Base-by-base conservation (phyloP, 2,329 filamentous ascomycete genomes). In the Canariomyces notabilis region DNA sequence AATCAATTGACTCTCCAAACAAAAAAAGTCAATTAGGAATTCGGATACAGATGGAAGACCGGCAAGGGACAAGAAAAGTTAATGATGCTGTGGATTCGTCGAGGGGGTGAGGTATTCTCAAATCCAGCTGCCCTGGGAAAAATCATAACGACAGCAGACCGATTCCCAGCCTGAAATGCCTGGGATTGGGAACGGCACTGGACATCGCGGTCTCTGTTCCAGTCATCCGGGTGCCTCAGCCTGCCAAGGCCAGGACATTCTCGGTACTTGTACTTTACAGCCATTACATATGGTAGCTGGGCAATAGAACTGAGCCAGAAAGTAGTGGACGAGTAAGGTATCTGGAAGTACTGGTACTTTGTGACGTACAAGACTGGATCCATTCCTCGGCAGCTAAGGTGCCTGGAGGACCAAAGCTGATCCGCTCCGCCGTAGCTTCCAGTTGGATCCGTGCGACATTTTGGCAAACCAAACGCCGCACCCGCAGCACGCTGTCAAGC, bases 141-240 rank as follows among this genome's bases (percentile, higher is more conserved):
- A 50, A 53, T 49, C 48, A 46, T 47, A 43, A 23, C 40, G 32
- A 46, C 37, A 31, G 37, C 35, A 40, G 31, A 6, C 49, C 47
- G 21, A 49, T 48, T 48, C 44, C 37, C 34, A 42, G 42, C 48
- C 39, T 32, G 37, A 37, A 16, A 37, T 50, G 26, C 50, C 42
- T 46, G 49, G 46, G 46, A 47, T 18, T 33, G 35, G 42, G 40
- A 21, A 35, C 16, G 29, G 37, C 46, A 35, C 48, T 49, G 51
- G 22, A 21, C 46, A 42, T 39, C 40, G 39, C 32, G 35, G 33
- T 33, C 33, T 48, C 45, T 40, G 47, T 44, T 29, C 34, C 47
- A 52, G 39, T 54, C 39, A 45, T 48, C 51, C 31, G 51, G 51
- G 55, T 52, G 55, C 50, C 51, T 55, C 51, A 57, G 43, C 45